Conservation (phyloP, 2,329 filamentous ascomycete genomes). For the Ascochyta lentis region DNA sequence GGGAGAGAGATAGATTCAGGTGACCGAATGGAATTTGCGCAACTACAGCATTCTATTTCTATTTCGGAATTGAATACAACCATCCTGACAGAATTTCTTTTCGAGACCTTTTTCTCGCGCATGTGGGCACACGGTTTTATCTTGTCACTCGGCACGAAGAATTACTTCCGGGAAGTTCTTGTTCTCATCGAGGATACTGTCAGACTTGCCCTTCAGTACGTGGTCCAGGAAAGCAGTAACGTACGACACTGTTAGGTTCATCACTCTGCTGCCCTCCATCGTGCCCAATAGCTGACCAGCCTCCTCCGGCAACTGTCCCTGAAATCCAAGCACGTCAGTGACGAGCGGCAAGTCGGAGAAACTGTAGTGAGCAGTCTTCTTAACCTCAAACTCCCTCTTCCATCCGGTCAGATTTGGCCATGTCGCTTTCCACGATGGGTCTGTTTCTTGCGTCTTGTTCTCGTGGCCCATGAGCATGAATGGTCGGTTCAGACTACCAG, state of each 20-base stretch:
- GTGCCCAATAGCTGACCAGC: constrained; percentile 29
- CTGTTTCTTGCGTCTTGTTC: constrained; percentile 38
- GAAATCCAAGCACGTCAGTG: constrained; percentile 22
- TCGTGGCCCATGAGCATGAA: constrained; percentile 38
- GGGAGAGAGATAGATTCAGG: too few relatives aligned
- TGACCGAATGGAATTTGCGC: too few relatives aligned
- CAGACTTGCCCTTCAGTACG: constrained; percentile 23
- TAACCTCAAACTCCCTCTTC: constrained; percentile 38
- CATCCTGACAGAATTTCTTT: too few relatives aligned
- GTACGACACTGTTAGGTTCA: constrained; percentile 28
- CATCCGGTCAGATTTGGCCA: constrained; percentile 34
- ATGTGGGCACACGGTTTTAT: too few relatives aligned
- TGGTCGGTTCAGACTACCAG: constrained; percentile 20
- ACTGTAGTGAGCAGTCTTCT: constrained; percentile 34
- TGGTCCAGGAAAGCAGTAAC: constrained; percentile 30
- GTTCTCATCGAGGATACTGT: constrained; percentile 3
- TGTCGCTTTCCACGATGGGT: constrained; percentile 34
- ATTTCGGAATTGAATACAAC: too few relatives aligned
- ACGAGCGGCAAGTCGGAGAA: constrained; percentile 37
- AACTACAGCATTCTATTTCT: too few relatives aligned
- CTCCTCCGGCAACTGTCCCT: constrained; percentile 23
- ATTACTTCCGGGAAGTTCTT: constrained; percentile 26
- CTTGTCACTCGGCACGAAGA: not conserved
- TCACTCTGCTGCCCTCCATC: constrained; percentile 30
- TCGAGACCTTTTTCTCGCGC: too few relatives aligned